Percentiles rank a stretch among this genome's conserved stretches.
phyloP scores from a whole-genome alignment of 108 stramenopile genomes.

The Pseudonitzschia multiseries region DNA sequence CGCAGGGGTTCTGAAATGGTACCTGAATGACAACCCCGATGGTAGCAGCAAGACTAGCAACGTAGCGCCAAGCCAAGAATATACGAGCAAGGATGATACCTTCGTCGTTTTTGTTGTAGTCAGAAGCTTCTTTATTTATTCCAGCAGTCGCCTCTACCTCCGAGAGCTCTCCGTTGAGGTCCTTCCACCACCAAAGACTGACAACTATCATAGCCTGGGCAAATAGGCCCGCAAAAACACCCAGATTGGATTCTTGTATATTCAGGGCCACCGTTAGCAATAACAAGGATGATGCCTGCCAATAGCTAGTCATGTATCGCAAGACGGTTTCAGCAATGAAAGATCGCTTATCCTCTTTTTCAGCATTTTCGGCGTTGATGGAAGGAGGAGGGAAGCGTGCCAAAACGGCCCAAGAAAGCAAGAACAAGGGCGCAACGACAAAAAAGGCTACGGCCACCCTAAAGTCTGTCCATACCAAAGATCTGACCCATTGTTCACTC shows the following conservation, averaged over 20 bases:
- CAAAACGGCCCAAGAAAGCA: background rate
- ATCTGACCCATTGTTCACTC: background rate
- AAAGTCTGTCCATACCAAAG: conserved; percentile 10
- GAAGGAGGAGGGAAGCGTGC: background rate
- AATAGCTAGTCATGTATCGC: conserved; percentile 9
- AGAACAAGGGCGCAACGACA: background rate
- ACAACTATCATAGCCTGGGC: conserved; percentile 14
- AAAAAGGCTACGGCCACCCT: conserved; percentile 14
- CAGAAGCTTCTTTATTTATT: background rate
- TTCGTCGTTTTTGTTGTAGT: background rate
- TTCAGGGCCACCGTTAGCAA: conserved; percentile 1
- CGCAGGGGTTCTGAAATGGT: background rate
- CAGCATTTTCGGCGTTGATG: too few species aligned
- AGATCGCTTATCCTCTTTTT: background rate
- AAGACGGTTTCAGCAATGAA: background rate
- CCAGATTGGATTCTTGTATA: background rate
- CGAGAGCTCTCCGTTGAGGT: background rate
- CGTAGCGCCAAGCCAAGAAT: background rate
- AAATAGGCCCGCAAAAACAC: background rate
- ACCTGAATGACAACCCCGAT: background rate
- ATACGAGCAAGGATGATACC: background rate
- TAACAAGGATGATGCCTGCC: conserved; percentile 10
- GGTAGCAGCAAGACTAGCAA: background rate
- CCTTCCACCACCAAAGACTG: background rate
- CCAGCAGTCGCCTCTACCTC: background rate